Percentiles rank a stretch among this genome's conserved stretches.
These are phyloP conservation scores for Zopfia rhizophila DNA, from an alignment of 2,329 filamentous ascomycete species.

Conservation along the genomic window DNA sequence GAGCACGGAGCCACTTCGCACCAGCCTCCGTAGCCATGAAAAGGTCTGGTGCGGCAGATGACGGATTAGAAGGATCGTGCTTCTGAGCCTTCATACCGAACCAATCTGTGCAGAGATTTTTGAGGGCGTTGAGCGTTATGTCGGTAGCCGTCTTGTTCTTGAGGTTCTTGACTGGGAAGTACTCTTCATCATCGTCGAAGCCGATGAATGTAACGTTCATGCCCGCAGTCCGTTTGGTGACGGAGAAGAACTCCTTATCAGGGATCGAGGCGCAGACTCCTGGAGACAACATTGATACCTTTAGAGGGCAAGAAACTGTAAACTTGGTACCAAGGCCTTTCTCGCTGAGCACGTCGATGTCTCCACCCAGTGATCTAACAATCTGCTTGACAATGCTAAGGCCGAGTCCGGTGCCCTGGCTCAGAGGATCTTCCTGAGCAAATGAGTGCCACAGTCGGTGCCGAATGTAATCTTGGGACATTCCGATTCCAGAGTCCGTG, in stretches of 20 bases:
- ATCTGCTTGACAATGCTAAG: conserved; percentile 53
- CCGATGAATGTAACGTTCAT: conserved; percentile 45
- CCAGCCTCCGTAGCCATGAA: conserved; percentile 46
- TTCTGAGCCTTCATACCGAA: conserved; percentile 44
- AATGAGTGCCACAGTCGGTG: conserved; percentile 51
- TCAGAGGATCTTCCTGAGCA: conserved; percentile 51
- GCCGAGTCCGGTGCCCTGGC: conserved; percentile 52
- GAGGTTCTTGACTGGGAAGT: conserved; percentile 38
- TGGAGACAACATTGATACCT: conserved; percentile 43
- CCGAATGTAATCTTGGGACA: conserved; percentile 52
- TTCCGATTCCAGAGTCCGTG: conserved; percentile 53
- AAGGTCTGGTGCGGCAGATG: conserved; percentile 37
- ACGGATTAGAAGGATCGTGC: conserved; percentile 17
- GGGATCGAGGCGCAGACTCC: conserved; percentile 31
- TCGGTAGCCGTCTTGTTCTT: conserved; percentile 46
- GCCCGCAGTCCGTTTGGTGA: conserved; percentile 41
- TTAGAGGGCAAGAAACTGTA: conserved; percentile 47
- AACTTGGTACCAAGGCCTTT: conserved; percentile 50
- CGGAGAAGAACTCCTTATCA: conserved; percentile 33
- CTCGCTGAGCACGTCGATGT: conserved; percentile 49
- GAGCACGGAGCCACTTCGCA: conserved; percentile 39
- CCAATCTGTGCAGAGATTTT: conserved; percentile 47
- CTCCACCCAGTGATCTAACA: conserved; percentile 48
- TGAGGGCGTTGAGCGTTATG: conserved; percentile 43
- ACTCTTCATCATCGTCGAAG: conserved; percentile 45